A percentile compares a stretch with the other conserved stretches of the same genome.
phyloP scores from a whole-genome alignment of 495 filamentous ascomycete species.

The Clavariopsis aquatica region DNA sequence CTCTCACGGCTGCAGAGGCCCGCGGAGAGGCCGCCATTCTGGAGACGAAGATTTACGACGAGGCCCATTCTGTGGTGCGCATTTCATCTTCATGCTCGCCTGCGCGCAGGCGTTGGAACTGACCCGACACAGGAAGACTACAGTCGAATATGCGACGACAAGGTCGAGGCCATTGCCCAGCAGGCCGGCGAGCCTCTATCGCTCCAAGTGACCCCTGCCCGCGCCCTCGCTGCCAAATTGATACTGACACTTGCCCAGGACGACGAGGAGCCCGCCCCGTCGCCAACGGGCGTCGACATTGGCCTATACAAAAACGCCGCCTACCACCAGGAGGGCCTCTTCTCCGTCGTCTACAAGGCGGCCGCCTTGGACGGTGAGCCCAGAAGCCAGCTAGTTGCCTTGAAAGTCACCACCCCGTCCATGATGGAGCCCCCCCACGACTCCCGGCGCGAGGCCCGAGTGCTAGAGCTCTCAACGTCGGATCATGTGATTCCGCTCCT shows the following conservation, averaged over 20 bases:
- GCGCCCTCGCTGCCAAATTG: background rate
- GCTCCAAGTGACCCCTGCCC: background rate
- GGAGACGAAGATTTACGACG: slow-evolving; percentile 55
- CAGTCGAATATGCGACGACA: slow-evolving; percentile 47
- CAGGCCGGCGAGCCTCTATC: background rate
- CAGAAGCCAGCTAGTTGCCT: slow-evolving; percentile 57
- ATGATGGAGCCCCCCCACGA: slow-evolving; percentile 76
- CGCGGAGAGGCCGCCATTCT: slow-evolving; percentile 37
- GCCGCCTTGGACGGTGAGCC: slow-evolving; percentile 13
- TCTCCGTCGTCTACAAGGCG: slow-evolving; percentile 78
- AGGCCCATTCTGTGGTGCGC: slow-evolving; percentile 35
- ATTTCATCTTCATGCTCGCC: background rate
- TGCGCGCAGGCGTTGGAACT: slow-evolving; percentile 29
- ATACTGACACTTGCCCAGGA: slow-evolving; percentile 18
- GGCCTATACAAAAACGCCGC: slow-evolving; percentile 71
- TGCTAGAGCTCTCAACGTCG: slow-evolving; percentile 58
- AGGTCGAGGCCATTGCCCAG: slow-evolving; percentile 5
- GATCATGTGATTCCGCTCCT: slow-evolving; percentile 65
- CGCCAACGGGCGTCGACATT: slow-evolving; percentile 56
- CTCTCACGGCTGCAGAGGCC: slow-evolving; percentile 22
- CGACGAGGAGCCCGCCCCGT: slow-evolving; percentile 8
- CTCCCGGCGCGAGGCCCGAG: slow-evolving; percentile 71
- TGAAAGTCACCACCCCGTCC: slow-evolving; percentile 84
- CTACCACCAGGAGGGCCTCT: slow-evolving; percentile 72
- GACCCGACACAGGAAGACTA: slow-evolving; percentile 54